These are phyloP conservation scores for Cutaneotrichosporon dermatis DNA, from an alignment of 1,284 basidiomycete genomes.

Conservation along the genomic window DNA sequence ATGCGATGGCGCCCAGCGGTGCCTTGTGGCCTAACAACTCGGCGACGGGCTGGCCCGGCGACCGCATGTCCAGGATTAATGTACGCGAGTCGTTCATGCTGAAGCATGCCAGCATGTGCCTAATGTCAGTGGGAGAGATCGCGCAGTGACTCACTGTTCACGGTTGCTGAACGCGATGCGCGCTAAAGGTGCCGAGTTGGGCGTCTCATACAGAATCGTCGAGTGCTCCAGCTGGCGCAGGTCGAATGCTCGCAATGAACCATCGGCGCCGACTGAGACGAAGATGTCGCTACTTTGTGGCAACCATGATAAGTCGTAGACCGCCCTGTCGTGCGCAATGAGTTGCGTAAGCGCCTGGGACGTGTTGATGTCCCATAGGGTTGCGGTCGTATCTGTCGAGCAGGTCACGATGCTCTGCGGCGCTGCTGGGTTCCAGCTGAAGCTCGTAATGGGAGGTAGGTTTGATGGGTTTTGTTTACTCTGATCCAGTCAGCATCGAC, in stretches of 20 bases:
- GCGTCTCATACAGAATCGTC: slow-evolving; percentile 96
- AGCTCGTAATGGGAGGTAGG: slow-evolving; percentile 84
- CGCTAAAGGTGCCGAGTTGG: slow-evolving; percentile 61
- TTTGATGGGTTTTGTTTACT: slow-evolving; percentile 66
- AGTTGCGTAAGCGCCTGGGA: slow-evolving; percentile 93
- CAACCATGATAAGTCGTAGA: slow-evolving; percentile 75
- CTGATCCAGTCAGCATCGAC: slow-evolving; percentile 50
- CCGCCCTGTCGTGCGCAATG: slow-evolving; percentile 97
- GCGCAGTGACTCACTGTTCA: slow-evolving; percentile 32
- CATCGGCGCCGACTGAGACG: slow-evolving; percentile 96
- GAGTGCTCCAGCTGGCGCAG: slow-evolving; percentile 93
- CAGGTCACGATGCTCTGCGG: slow-evolving; percentile 87
- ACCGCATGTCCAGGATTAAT: slow-evolving; percentile 89
- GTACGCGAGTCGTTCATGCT: slow-evolving; percentile 72
- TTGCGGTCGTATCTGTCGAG: slow-evolving; percentile 93
- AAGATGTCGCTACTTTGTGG: slow-evolving; percentile 97
- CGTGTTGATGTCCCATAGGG: slow-evolving; percentile 95
- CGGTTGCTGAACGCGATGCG: slow-evolving; percentile 68
- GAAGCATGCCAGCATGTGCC: slow-evolving; percentile 49
- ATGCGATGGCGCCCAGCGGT: slow-evolving; percentile 74
- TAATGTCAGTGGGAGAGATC: slow-evolving; percentile 10
- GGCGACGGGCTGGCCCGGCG: slow-evolving; percentile 86
- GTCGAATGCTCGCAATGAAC: slow-evolving; percentile 93
- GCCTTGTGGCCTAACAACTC: slow-evolving; percentile 72
- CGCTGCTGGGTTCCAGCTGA: slow-evolving; percentile 89